Evolutionary conservation across 139 green algal species (phyloP).

Genomic region (Coelastrella sp.): DNA sequence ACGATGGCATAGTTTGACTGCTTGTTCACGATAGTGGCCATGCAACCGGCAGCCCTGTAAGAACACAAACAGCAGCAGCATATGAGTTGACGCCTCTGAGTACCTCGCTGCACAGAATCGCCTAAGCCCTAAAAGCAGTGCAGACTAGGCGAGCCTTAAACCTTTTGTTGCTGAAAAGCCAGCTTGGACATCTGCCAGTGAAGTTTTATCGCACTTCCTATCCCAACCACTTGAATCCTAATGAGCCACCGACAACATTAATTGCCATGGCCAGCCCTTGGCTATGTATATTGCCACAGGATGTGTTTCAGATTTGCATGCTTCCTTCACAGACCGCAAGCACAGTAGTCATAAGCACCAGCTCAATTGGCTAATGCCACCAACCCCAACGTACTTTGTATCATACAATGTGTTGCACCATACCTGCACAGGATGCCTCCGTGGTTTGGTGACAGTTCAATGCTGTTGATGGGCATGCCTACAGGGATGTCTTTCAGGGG

Average conservation of each 20-base stretch:
- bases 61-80: not conserved
- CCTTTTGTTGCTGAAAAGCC: too few relatives aligned
- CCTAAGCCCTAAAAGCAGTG: too few relatives aligned
- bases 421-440: slow-evolving; percentile 80
- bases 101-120: not conserved
- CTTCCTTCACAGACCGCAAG: too few relatives aligned
- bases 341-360: not conserved
- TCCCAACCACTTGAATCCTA: too few relatives aligned
- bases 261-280: too few relatives aligned
- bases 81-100: too few relatives aligned
- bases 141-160: too few relatives aligned
- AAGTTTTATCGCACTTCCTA: too few relatives aligned
- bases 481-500: slow-evolving; percentile 73
- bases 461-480: slow-evolving; percentile 82
- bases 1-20: slow-evolving; percentile 83
- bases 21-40: slow-evolving; percentile 71
- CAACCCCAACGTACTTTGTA: not conserved
- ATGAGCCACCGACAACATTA: too few relatives aligned
- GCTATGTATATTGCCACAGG: too few relatives aligned
- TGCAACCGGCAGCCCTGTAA: slow-evolving; percentile 78
- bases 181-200: too few relatives aligned
- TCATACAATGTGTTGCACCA: not conserved
- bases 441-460: slow-evolving; percentile 88
- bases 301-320: too few relatives aligned
- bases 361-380: not conserved